Base-by-base conservation (phyloP, 208 protist genomes). In the Acanthamoeba quina region DNA sequence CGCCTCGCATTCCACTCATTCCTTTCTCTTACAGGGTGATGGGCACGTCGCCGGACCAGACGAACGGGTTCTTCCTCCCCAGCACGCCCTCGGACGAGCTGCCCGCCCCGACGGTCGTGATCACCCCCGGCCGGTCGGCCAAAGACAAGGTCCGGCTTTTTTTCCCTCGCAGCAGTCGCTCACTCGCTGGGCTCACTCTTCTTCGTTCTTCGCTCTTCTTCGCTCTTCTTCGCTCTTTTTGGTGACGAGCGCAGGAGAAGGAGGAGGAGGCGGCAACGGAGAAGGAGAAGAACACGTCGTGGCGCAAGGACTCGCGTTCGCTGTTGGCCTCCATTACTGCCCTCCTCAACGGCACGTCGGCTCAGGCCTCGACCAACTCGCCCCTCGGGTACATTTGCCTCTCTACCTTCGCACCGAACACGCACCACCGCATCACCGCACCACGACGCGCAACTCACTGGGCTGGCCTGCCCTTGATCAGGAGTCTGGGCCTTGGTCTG, bases 281-380 rank as follows among this genome's bases (percentile, higher is more conserved):
- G 1, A 34, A 82, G 37, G 47, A 52, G 72, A 52, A 82, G 31
- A 82, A 82, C 37, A 54, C 72, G 37, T 82, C 72, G 37, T 82
- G 29, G 72, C 72, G 72, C 44, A 82, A 82, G 72, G 72, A 82
- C 5, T 74, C 66, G 15, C 72, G 72, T 10, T 82, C 72, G 19
- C 72, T 82, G 72, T 34, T 82, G 31, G 72, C 72, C 72, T 82
- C 72, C 72, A 82, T 82, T 41, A 29, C 72, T 13, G 44, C 72
- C 31, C 72, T 82, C 44, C 72, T 82, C 72, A 82, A 82, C 72
- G 72, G 72, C 31, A 29, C 37, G 7, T 82, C 72, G 41, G 37
- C 29, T 26, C 29, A 82, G 72, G 72, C 72, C 31, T 37, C 72
- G 29, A 82, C 31, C 29, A 82, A 52, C 72, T 82, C 72, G 31